Percentiles rank a stretch among this genome's conserved stretches.
These are phyloP conservation scores for Mimosa pudica DNA, from an alignment of 306 rosid genomes.

Conservation along the genomic window DNA sequence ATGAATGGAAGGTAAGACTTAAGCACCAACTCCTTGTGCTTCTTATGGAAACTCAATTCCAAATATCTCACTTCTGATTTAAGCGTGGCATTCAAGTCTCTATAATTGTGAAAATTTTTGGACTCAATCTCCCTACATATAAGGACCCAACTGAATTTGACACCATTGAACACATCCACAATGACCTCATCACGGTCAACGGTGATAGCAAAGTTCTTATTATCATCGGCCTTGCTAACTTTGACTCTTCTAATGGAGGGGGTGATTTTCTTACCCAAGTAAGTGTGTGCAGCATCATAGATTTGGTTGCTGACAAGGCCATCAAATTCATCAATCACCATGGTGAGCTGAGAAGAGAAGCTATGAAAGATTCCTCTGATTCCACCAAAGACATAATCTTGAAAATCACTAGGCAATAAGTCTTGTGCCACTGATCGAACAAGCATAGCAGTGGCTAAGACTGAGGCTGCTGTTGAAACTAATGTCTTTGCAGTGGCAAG, in stretches of 20 bases:
- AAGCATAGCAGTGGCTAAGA: constrained; percentile 60
- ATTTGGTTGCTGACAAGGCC: constrained; percentile 70
- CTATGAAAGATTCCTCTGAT: constrained; percentile 33
- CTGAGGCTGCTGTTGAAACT: constrained; percentile 58
- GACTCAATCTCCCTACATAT: constrained; percentile 34
- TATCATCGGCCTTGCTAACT: constrained; percentile 50
- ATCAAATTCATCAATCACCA: constrained; percentile 67
- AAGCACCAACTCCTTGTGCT: constrained; percentile 55
- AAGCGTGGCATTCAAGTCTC: constrained; percentile 39
- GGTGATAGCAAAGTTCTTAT: constrained; percentile 42
- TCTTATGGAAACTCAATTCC: constrained; percentile 60
- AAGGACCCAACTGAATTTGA: constrained; percentile 55
- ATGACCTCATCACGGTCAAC: constrained; percentile 50
- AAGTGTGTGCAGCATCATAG: constrained; percentile 65
- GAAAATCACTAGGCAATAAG: constrained; percentile 55
- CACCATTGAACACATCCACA: constrained; percentile 51
- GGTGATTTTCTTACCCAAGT: constrained; percentile 53
- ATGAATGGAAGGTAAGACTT: constrained; percentile 57
- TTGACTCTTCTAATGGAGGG: constrained; percentile 49
- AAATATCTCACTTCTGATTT: constrained; percentile 54
- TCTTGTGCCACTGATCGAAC: constrained; percentile 56
- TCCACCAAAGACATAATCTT: constrained; percentile 30
- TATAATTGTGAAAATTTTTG: constrained; percentile 28
- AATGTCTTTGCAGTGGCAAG: constrained; percentile 57
- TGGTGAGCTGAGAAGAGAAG: constrained; percentile 59